Evolutionary conservation across 495 filamentous ascomycete species (phyloP).

Genomic region (Penicillium paradoxum): DNA sequence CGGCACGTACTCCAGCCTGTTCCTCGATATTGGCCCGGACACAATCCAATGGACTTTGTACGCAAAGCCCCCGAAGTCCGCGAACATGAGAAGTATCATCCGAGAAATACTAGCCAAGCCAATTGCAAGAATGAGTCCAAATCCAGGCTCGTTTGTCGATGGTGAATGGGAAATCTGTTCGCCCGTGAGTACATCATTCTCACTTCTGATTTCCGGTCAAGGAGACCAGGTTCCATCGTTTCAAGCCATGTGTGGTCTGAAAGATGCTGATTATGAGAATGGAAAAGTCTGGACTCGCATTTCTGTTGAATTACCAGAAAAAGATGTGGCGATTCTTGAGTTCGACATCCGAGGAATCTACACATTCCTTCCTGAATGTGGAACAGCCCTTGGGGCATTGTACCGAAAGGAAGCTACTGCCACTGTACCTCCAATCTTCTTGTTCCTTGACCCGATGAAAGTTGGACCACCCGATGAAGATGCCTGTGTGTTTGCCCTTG

Average conservation of each 20-base stretch:
- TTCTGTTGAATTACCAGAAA: constrained; percentile 25
- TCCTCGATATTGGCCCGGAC: constrained; percentile 41
- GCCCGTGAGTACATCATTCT: constrained; percentile 29
- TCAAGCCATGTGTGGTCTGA: constrained; percentile 36
- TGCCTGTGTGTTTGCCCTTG: constrained; percentile 58
- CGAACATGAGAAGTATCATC: constrained; percentile 35
- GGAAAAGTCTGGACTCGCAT: constrained; percentile 40
- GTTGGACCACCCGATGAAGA: constrained; percentile 47
- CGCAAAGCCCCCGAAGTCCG: constrained; percentile 35
- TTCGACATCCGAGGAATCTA: constrained; percentile 53
- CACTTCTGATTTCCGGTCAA: constrained; percentile 18
- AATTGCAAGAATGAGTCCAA: constrained; percentile 49
- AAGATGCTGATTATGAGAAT: constrained; percentile 26
- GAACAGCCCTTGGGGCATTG: constrained; percentile 57
- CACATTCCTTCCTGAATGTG: constrained; percentile 55
- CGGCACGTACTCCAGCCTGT: constrained; percentile 41
- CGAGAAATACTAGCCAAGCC: constrained; percentile 49
- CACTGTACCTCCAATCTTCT: constrained; percentile 40
- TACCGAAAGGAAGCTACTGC: constrained; percentile 36
- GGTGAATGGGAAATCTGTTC: constrained; percentile 51
- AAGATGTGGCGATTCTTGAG: constrained; percentile 29
- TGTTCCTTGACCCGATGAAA: constrained; percentile 61
- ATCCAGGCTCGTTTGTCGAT: constrained; percentile 24
- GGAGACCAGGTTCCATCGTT: constrained; percentile 23
- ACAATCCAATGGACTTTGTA: constrained; percentile 53